phyloP scores from a whole-genome alignment of 192 early-diverging fungal species.

The Coemansia sp. region DNA sequence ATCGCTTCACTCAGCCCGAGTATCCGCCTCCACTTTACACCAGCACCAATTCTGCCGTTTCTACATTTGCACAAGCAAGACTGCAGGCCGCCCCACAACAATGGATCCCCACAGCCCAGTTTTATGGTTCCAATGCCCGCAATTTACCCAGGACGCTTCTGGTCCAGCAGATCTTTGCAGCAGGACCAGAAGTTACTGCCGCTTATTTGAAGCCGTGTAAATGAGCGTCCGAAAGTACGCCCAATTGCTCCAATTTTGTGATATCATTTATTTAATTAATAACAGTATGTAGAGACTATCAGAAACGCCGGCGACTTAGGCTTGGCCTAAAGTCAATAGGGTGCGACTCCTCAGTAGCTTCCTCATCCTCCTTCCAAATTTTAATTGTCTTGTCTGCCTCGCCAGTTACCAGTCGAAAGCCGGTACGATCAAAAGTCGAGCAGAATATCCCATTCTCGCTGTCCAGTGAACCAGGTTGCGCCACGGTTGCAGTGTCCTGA shows the following conservation, averaged over 20 bases:
- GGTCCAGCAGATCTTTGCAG: conserved; percentile 42
- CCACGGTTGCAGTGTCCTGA: conserved; percentile 81
- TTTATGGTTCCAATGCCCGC: not conserved
- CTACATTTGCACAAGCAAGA: not conserved
- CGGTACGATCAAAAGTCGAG: conserved; percentile 93
- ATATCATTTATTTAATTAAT: not conserved
- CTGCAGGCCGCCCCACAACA: conserved; percentile 44
- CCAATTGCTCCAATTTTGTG: not conserved
- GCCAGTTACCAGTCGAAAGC: conserved; percentile 92
- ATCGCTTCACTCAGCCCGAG: conserved; percentile 29
- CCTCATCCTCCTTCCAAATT: conserved; percentile 57
- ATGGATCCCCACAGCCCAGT: conserved; percentile 25
- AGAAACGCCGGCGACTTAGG: conserved; percentile 31
- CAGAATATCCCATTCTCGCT: conserved; percentile 95
- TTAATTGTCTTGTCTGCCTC: conserved; percentile 99
- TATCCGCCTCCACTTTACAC: conserved; percentile 28
- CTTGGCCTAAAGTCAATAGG: conserved; percentile 48
- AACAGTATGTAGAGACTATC: not conserved
- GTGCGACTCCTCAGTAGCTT: conserved; percentile 53
- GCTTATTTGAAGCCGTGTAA: conserved; percentile 22
- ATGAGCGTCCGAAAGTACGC: not conserved
- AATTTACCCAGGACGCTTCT: conserved; percentile 13
- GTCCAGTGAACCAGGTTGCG: conserved; percentile 94
- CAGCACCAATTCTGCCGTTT: not conserved
- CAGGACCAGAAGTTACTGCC: conserved; percentile 26